Evolutionary conservation across 768 basidiomycete genomes (phyloP), one percentile per base, ranked within the genome.

Genomic region (Punctularia strigosozonata): DNA sequence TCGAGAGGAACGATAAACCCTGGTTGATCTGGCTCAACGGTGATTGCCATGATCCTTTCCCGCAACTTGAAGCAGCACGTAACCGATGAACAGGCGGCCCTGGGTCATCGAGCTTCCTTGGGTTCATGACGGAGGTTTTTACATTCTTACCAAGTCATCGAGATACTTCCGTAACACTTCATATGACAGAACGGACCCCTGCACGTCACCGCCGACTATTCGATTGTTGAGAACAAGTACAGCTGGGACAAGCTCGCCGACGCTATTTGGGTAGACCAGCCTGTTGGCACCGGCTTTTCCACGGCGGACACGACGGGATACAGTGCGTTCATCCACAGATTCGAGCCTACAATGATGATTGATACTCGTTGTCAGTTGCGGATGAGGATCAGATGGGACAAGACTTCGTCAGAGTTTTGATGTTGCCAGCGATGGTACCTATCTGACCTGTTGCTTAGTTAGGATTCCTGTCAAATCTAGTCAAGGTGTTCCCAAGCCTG

Each of bases 21-120:
- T 82, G 81, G 81, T 69, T 70, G 3, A 75, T 84, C 30, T 84
- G 79, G 79, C 53, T 83, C 19, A 80, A 81, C 43, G 81, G 80
- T 58, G 80, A 78, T 75, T 77, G 46, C 35, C 10, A 20, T 20
- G 18, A 7, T 37, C 10, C 18, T 37, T 6, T 25, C 12, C 13
- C 18, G 26, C 32, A 14, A 37, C 18, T 7, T 22, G n/a, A 13
- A 24, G 5, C 25, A 30, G 5, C 22, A 12, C 17, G 13, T 39
- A 25, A 22, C 20, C 8, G 34, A 7, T 14, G 15, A 0, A 23
- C 25, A 24, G 13, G 18, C 24, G 64, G 80, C 15, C 78, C 80
- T 8, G 80, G 80, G 14, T 69, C 77, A 4, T 82, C 80, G n/a
- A 79, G 80, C 50, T 63, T 81, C 53, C 54, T 67, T 33, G 80